Base-by-base conservation (phyloP, 2,329 filamentous ascomycete species). In the Trichophyton simii region DNA sequence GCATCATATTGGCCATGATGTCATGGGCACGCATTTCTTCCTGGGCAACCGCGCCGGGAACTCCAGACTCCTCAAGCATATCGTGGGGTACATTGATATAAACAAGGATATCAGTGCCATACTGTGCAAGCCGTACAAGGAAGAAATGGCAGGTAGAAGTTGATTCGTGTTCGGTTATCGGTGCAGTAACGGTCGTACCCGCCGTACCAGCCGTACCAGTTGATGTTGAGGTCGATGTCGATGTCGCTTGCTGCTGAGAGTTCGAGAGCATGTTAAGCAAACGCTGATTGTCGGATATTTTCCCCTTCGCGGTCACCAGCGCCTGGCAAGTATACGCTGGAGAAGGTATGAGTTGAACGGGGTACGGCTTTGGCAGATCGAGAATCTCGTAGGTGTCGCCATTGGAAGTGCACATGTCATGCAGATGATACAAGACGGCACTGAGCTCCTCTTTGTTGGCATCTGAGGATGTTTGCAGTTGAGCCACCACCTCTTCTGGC, bases 21-120 rank as follows among this genome's bases (percentile, higher is more conserved):
- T 69, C 70, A 57, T 67, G 66, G 8, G 71, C 76, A 57, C 71
- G 50, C 68, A 76, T 83, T 70, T 87, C 84, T 71, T 89, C 87
- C 42, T 87, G 82, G 4, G 82, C 82, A 67, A 86, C 81, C 59
- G 85, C 86, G 68, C 89, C 85, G 65, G 88, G 75, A 72, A 83
- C 80, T 3, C 86, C 87, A 69, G 82, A 81, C 70, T 82, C 85
- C 15, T 85, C 85, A 61, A 92, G 83, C 36, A 89, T 85, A 7
- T 87, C 85, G 72, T 94, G 87, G 31, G 91, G 92, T 57, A 95
- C 88, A 74, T 96, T 96, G 70, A 96, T 83, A 46, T 88, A 88
- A 64, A 96, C 84, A 55, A 96, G 77, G 44, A 97, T 77, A 73
- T 97, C 92, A 0, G 91, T 92, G 62, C 79, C 79, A 70, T 91